A percentile compares a stretch with the other conserved stretches of the same genome.
Conservation (phyloP, 257 asterid genomes). For the Solanum bulbocastanum region DNA sequence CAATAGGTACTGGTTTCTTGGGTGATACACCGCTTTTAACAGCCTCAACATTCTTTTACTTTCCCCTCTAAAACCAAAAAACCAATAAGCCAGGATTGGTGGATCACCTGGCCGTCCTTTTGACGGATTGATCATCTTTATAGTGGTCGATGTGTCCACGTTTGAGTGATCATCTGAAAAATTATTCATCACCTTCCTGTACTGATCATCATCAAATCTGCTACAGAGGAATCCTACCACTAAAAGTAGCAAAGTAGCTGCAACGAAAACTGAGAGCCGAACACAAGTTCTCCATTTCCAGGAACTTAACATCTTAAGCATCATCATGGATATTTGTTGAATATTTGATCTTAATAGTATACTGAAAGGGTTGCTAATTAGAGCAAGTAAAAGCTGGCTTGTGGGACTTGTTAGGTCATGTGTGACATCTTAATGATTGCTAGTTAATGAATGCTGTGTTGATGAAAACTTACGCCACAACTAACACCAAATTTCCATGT, state of each 20-base stretch:
- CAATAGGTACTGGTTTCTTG: slow-evolving; percentile 48
- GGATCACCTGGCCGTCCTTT: slow-evolving; percentile 31
- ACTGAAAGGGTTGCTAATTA: neutral
- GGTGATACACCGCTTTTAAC: slow-evolving; percentile 37
- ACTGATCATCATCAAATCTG: neutral
- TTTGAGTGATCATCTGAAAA: neutral
- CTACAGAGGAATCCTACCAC: neutral
- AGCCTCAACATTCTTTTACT: slow-evolving; percentile 36
- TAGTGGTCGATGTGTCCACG: neutral
- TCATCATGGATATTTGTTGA: neutral
- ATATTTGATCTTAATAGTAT: neutral
- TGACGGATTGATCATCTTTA: neutral
- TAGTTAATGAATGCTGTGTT: neutral
- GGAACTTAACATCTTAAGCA: neutral
- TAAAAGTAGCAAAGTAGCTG: neutral
- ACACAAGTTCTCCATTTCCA: neutral
- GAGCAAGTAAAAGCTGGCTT: neutral
- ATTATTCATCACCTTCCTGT: neutral
- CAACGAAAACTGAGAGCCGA: neutral
- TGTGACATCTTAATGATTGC: neutral
- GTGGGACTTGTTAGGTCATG: neutral
- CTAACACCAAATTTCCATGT: neutral
- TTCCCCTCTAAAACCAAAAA: slow-evolving; percentile 37
- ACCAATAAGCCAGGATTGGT: slow-evolving; percentile 46
- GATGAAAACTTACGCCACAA: neutral